Base-by-base conservation (phyloP, 2,329 filamentous ascomycete species). In the Sphaceloma murrayae region DNA sequence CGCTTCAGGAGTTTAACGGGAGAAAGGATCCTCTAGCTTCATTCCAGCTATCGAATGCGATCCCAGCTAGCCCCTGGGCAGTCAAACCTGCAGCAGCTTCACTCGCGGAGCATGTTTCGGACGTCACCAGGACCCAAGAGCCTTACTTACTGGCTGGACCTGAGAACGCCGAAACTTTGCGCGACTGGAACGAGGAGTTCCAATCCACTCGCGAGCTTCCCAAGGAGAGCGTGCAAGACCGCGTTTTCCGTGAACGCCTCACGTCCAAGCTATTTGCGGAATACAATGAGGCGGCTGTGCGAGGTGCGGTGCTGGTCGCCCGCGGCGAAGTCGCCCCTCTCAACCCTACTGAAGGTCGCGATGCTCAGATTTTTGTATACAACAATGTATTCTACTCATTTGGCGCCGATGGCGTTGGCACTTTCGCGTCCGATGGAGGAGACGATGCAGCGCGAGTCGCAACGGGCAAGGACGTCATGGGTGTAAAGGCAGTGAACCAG, bases 361-460 rank as follows among this genome's bases (percentile, higher is more conserved):
- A 98, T 62, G 91, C 91, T 3, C 91, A 98, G 62, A 98, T 98
- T 52, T 98, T 94, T 58, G 89, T 98, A 17, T 95, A 96, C 71
- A 96, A 96, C 72, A 98, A 98, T 66, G 87, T 98, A 53, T 98
- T 98, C 70, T 98, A 94, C 70, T 96, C 91, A 1, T 96, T 95
- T 55, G 91, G 91, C 50, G 89, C 91, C 33, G 91, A 98, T 62
- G 93, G 91, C 43, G 91, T 96, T 34, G 89, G 91, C 32, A 98
- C 91, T 11, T 98, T 98, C 63, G 88, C 87, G 8, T 88, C 83
- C 2, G 91, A 98, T 66, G 91, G 91, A 53, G 91, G 91, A 14
- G 89, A 98, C 53, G 91, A 98, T 67, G 91, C 91, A 52, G 91
- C 91, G 10, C 79, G 89, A 48, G 86, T 96, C 46, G 91, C 93